A percentile compares a stretch with the other conserved stretches of the same genome.
Conservation (phyloP, 1,284 basidiomycete species). For the Heterobasidion annosum region DNA sequence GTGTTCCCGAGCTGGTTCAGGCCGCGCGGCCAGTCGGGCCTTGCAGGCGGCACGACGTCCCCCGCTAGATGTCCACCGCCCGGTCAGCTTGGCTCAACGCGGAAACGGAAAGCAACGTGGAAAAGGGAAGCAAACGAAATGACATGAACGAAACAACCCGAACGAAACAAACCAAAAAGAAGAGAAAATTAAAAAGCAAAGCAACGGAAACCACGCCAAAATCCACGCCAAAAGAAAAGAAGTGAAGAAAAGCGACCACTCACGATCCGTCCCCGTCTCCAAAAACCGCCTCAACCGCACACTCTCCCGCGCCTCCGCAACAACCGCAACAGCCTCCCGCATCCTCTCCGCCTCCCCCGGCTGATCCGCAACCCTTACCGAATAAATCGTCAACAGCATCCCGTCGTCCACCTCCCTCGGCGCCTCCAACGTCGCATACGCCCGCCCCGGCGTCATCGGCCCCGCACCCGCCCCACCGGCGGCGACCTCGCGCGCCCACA, state of each 20-base stretch:
- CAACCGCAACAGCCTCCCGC: conserved; percentile 57
- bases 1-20: neutral
- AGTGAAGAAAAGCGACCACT: too few relatives aligned
- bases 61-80: too few relatives aligned
- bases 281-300: conserved; percentile 60
- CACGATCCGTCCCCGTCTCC: conserved; percentile 64
- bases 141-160: too few relatives aligned
- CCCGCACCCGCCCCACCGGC: conserved; percentile 23
- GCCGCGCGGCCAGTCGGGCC: conserved; percentile 53
- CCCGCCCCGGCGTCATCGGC: conserved; percentile 58
- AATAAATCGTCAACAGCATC: conserved; percentile 67
- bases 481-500: conserved; percentile 41
- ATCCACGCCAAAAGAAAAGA: too few relatives aligned
- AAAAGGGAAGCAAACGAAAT: too few relatives aligned
- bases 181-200: too few relatives aligned
- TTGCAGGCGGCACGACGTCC: conserved; percentile 38
- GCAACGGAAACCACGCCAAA: too few relatives aligned
- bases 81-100: too few relatives aligned
- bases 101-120: too few relatives aligned
- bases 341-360: conserved; percentile 53
- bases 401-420: conserved; percentile 65
- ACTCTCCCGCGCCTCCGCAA: conserved; percentile 68
- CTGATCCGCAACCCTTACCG: conserved; percentile 69
- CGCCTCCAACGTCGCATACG: conserved; percentile 67
- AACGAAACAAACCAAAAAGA: too few relatives aligned